phyloP scores from a whole-genome alignment of 306 rosid genomes.

The Prunus mongolica region DNA sequence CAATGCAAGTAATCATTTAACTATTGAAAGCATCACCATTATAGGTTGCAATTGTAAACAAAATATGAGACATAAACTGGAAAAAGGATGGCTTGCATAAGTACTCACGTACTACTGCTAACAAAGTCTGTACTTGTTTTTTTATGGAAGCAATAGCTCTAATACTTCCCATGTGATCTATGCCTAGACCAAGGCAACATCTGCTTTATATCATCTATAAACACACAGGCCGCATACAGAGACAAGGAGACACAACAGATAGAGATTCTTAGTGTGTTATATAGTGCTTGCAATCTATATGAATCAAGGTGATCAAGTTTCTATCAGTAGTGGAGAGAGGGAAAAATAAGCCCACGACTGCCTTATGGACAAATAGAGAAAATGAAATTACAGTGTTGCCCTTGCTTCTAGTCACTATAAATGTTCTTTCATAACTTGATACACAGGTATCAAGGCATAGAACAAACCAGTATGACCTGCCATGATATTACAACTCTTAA shows the following conservation, averaged over 20 bases:
- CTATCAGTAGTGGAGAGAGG: not conserved
- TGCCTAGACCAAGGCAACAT: constrained; percentile 75
- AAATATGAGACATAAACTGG: not conserved
- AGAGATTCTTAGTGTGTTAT: not conserved
- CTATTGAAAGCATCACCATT: not conserved
- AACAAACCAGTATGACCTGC: constrained; percentile 79
- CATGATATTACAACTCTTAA: constrained; percentile 4
- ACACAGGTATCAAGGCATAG: constrained; percentile 87
- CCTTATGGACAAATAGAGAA: constrained; percentile 3
- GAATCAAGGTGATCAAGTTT: not conserved
- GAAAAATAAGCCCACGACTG: not conserved
- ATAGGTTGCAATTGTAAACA: not conserved
- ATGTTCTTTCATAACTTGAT: constrained; percentile 65
- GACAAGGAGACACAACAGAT: not conserved
- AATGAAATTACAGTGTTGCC: constrained; percentile 61
- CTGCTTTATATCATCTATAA: constrained; percentile 24
- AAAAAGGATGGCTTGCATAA: constrained; percentile 11
- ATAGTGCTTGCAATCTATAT: not conserved
- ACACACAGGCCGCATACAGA: not conserved
- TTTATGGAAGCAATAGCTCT: constrained; percentile 88
- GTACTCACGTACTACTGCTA: constrained; percentile 83
- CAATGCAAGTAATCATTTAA: not conserved
- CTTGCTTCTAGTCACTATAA: constrained; percentile 82
- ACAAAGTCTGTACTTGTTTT: constrained; percentile 58
- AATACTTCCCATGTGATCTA: constrained; percentile 84